These are phyloP conservation scores for Solanum peruvianum DNA, from an alignment of 257 asterid genomes.

Conservation along the genomic window DNA sequence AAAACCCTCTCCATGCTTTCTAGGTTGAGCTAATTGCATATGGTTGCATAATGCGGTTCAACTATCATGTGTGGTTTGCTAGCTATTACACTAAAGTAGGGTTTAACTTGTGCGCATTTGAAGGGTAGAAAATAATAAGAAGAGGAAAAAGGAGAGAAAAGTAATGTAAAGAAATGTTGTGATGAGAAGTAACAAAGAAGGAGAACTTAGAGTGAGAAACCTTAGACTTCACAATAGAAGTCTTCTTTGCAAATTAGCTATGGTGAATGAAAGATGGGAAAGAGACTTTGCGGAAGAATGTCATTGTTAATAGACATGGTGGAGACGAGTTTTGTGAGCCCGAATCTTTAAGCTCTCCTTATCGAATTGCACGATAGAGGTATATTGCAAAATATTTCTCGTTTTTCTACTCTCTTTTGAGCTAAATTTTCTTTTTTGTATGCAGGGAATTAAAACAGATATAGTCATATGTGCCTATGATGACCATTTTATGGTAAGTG, in stretches of 20 bases:
- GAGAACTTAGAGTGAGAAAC: background rate
- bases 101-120: background rate
- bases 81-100: rapidly evolving
- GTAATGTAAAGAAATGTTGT: background rate
- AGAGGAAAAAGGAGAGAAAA: background rate
- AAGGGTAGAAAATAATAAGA: background rate
- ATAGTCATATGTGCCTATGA: conserved; percentile 62
- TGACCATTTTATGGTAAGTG: conserved; percentile 71
- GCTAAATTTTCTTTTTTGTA: background rate
- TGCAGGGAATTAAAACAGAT: conserved; percentile 70
- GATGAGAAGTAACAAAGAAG: background rate
- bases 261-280: background rate
- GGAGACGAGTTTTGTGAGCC: background rate
- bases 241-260: background rate
- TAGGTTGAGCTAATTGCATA: background rate
- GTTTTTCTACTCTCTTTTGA: background rate
- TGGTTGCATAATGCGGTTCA: background rate
- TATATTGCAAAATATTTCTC: background rate
- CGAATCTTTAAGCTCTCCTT: background rate
- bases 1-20: background rate
- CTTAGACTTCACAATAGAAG: background rate
- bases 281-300: background rate
- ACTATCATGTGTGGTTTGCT: background rate
- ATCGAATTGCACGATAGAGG: background rate
- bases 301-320: background rate